These are phyloP conservation scores for Casuarina glauca DNA, from an alignment of 306 rosid species.

Conservation along the genomic window DNA sequence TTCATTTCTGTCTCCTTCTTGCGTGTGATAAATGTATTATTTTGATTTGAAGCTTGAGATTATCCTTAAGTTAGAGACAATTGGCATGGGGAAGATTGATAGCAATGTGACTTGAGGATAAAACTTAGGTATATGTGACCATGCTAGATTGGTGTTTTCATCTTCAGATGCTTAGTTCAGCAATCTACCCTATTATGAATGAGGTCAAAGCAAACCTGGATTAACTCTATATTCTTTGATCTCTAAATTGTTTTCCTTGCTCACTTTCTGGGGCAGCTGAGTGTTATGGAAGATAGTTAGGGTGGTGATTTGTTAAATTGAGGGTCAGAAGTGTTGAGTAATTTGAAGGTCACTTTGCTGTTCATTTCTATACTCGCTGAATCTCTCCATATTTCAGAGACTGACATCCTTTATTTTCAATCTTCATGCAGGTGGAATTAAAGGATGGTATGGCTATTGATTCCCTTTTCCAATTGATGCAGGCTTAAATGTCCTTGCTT, in stretches of 20 bases:
- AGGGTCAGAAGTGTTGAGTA: not conserved
- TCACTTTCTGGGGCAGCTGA: too few relatives aligned
- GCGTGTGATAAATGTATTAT: not conserved
- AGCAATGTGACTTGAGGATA: not conserved
- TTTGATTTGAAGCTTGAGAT: not conserved
- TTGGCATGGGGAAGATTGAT: not conserved
- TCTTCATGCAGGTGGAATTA: constrained; percentile 54
- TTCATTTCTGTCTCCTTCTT: not conserved
- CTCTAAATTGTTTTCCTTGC: too few relatives aligned
- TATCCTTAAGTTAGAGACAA: not conserved
- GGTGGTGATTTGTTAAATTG: too few relatives aligned
- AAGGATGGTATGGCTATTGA: constrained; percentile 63
- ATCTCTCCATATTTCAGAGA: not conserved
- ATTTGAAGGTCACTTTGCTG: constrained; percentile 1
- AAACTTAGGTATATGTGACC: too few relatives aligned
- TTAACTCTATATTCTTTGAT: too few relatives aligned
- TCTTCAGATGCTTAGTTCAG: too few relatives aligned
- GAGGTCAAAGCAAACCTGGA: too few relatives aligned
- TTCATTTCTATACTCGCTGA: not conserved
- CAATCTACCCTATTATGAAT: too few relatives aligned
- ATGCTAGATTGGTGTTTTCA: too few relatives aligned
- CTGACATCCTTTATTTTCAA: constrained; percentile 17
- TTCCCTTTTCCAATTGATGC: constrained; percentile 3
- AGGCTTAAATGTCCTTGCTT: not conserved
- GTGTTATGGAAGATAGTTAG: too few relatives aligned